Base-by-base conservation (phyloP, 2,329 filamentous ascomycete genomes). In the Xylariaceae sp. region DNA sequence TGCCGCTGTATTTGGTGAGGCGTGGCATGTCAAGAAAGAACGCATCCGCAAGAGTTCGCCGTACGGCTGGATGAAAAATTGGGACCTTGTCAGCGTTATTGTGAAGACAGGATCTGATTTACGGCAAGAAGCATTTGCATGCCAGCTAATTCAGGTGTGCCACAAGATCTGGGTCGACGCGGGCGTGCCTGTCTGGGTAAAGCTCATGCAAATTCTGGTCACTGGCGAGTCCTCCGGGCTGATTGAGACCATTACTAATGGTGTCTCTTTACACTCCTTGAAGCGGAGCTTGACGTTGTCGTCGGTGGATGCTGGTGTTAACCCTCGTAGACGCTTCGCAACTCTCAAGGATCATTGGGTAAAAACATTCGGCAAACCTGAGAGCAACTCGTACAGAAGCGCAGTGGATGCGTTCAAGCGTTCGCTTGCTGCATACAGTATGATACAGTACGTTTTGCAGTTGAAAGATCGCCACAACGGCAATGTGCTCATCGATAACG, bases 51-150 rank as follows among this genome's bases (percentile, higher is more conserved):
- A 88, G 64, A 88, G 88, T 1, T 92, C 88, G 0, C 89, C 89
- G 0, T 94, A 91, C 67, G 89, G 89, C 7, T 90, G 87, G 83
- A 89, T 91, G 85, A 89, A 89, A 73, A 92, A 91, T 67, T 94
- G 89, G 89, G 89, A 94, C 65, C 78, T 94, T 29, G 78, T 94
- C 59, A 91, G 87, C 67, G 88, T 94, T 56, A 94, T 94, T 66
- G 86, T 94, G 64, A 94, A 94, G 74, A 94, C 89, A 8, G 88
- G 89, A 2, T 87, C 87, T 2, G 88, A 94, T 71, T 74, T 94
- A 58, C 80, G 89, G 49, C 89, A 94, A 73, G 89, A 94, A 71
- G 88, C 89, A 0, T 94, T 94, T 70, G 89, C 89, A 5, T 92
- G 88, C 68, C 89, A 94, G 72, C 79, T 94, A 44, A 94, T 94